Evolutionary conservation across 192 early-diverging fungal genomes (phyloP).

Genomic region (Funneliformis geosporum): DNA sequence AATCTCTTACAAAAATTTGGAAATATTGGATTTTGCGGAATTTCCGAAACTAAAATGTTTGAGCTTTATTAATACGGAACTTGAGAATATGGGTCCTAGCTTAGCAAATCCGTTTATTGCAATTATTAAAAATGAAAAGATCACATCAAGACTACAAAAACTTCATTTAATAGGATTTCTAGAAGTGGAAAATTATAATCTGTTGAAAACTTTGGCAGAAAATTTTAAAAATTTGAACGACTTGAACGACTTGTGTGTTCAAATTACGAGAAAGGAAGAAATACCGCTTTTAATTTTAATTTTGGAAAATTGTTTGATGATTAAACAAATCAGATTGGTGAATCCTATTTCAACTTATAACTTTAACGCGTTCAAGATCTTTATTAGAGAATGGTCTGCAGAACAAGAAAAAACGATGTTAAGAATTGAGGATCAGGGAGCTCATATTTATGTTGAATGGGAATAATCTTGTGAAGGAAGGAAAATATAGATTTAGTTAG

Average conservation of each 20-base stretch:
- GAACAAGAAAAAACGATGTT: neutral
- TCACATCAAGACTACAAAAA: neutral
- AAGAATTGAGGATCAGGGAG: neutral
- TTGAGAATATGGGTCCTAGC: neutral
- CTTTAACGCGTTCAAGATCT: neutral
- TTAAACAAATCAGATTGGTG: neutral
- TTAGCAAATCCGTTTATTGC: neutral
- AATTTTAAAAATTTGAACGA: neutral
- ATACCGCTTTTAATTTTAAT: neutral
- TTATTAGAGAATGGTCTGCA: neutral
- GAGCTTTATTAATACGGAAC: neutral
- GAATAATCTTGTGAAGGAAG: neutral
- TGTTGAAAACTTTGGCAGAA: neutral
- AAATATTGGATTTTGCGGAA: neutral
- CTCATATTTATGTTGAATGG: neutral
- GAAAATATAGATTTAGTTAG: no score
- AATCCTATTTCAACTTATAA: neutral
- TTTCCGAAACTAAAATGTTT: conserved; percentile 10
- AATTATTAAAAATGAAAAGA: neutral
- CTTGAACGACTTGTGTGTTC: neutral
- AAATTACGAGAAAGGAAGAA: neutral
- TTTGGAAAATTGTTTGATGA: neutral
- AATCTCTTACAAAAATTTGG: neutral
- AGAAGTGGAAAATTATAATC: neutral
- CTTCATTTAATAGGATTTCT: neutral